phyloP scores from a whole-genome alignment of 2,329 filamentous ascomycete genomes.

The Monilinia aucupariae region DNA sequence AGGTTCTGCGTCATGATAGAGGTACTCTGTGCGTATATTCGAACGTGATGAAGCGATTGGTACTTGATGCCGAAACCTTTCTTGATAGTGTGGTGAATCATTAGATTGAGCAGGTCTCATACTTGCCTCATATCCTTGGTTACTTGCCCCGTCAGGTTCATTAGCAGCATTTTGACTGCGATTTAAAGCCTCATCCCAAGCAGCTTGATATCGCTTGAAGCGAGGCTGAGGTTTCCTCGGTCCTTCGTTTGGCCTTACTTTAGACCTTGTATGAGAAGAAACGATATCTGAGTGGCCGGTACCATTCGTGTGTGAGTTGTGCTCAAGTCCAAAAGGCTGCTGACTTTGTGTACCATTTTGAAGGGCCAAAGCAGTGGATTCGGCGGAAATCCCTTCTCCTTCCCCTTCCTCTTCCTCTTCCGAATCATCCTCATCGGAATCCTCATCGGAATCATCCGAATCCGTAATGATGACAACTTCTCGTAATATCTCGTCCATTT shows the following conservation, averaged over 20 bases:
- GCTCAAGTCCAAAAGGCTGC: neutral
- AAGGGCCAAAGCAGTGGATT: constrained; percentile 20
- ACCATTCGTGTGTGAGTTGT: neutral
- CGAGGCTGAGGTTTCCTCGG: constrained; percentile 28
- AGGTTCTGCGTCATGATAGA: constrained; percentile 1
- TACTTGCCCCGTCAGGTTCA: neutral
- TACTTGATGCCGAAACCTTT: constrained; percentile 2
- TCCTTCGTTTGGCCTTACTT: neutral
- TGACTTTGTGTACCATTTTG: constrained; percentile 13
- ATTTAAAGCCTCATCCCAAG: constrained; percentile 34
- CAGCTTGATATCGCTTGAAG: constrained; percentile 35
- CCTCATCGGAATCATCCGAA: constrained; percentile 30
- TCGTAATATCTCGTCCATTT: constrained; percentile 60
- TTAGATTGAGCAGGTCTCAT: constrained; percentile 9
- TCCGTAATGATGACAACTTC: constrained; percentile 59
- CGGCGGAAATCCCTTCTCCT: constrained; percentile 25
- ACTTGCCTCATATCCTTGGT: constrained; percentile 14
- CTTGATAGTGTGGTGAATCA: neutral
- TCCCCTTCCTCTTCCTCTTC: constrained; percentile 21
- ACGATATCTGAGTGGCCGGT: neutral
- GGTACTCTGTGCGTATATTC: neutral
- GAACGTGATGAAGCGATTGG: neutral
- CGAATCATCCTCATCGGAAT: constrained; percentile 18
- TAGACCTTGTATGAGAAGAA: constrained; percentile 7
- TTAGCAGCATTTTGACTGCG: constrained; percentile 23